These are phyloP conservation scores for Moesziomyces antarcticus DNA, from an alignment of 1,284 basidiomycete species.

Conservation along the genomic window DNA sequence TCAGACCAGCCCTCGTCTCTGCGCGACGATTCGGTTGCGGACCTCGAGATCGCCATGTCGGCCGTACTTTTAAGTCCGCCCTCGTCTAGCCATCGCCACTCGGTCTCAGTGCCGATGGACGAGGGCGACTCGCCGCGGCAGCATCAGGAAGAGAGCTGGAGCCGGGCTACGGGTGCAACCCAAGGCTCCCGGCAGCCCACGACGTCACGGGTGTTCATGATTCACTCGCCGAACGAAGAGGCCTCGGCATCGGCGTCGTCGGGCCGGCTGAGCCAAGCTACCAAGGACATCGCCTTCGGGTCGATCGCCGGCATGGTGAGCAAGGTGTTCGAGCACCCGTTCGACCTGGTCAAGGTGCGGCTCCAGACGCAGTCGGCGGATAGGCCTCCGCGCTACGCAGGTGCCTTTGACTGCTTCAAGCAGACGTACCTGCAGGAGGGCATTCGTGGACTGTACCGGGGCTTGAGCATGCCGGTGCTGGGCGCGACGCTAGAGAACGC, in stretches of 20 bases:
- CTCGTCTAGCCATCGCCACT: slow-evolving; percentile 11
- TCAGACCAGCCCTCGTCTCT: not conserved
- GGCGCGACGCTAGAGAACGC: slow-evolving; percentile 94
- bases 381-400: slow-evolving; percentile 49
- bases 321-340: slow-evolving; percentile 66
- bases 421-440: slow-evolving; percentile 59
- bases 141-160: slow-evolving; percentile 37
- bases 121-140: slow-evolving; percentile 42
- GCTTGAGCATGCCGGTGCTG: slow-evolving; percentile 85
- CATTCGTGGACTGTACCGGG: slow-evolving; percentile 69
- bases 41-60: slow-evolving; percentile 21
- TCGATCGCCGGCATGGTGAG: slow-evolving; percentile 65
- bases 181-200: not conserved
- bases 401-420: slow-evolving; percentile 63
- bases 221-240: slow-evolving; percentile 45
- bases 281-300: slow-evolving; percentile 64
- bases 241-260: slow-evolving; percentile 8
- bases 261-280: slow-evolving; percentile 53
- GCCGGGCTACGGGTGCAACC: slow-evolving; percentile 7
- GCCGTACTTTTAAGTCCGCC: slow-evolving; percentile 5
- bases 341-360: slow-evolving; percentile 66
- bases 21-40: slow-evolving; percentile 5
- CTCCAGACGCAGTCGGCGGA: slow-evolving; percentile 63
- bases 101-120: slow-evolving; percentile 38
- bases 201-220: slow-evolving; percentile 19